phyloP scores from a whole-genome alignment of 257 asterid species.

The Solanum chilense region DNA sequence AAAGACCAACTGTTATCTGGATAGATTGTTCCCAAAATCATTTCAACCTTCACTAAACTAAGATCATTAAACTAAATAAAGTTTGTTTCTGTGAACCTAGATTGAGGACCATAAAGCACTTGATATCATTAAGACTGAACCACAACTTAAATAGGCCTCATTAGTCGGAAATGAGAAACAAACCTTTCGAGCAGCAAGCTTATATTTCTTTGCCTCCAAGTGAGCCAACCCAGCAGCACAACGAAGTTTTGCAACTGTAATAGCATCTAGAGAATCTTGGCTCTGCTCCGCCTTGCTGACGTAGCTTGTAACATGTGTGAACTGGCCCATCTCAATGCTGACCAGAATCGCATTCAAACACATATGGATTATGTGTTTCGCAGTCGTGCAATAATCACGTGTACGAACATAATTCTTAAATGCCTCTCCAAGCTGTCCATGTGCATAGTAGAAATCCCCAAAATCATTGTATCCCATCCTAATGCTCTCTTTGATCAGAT shows the following conservation, averaged over 20 bases:
- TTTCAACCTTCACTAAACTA: background rate
- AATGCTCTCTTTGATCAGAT: slow-evolving; percentile 93
- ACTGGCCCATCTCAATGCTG: slow-evolving; percentile 97
- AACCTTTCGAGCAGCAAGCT: slow-evolving; percentile 98
- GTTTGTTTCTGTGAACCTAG: background rate
- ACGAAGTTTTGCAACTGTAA: slow-evolving; percentile 58
- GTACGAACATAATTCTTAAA: slow-evolving; percentile 87
- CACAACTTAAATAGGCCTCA: background rate
- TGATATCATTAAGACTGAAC: background rate
- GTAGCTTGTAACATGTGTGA: slow-evolving; percentile 83
- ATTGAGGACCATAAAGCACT: background rate
- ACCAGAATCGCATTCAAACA: slow-evolving; percentile 81
- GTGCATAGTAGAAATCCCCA: slow-evolving; percentile 87
- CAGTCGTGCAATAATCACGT: slow-evolving; percentile 91
- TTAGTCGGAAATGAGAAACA: background rate
- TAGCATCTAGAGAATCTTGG: slow-evolving; percentile 64
- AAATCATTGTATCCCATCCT: slow-evolving; percentile 98
- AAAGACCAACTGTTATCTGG: background rate
- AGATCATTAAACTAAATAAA: background rate
- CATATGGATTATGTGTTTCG: slow-evolving; percentile 81
- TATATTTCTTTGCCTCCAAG: slow-evolving; percentile 69
- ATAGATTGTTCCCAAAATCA: background rate
- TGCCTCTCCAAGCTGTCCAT: slow-evolving; percentile 84
- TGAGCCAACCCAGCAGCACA: slow-evolving; percentile 93
- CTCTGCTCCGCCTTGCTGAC: slow-evolving; percentile 80